phyloP scores from a whole-genome alignment of 2,329 filamentous ascomycete genomes.

The Fusarium guadeloupense region DNA sequence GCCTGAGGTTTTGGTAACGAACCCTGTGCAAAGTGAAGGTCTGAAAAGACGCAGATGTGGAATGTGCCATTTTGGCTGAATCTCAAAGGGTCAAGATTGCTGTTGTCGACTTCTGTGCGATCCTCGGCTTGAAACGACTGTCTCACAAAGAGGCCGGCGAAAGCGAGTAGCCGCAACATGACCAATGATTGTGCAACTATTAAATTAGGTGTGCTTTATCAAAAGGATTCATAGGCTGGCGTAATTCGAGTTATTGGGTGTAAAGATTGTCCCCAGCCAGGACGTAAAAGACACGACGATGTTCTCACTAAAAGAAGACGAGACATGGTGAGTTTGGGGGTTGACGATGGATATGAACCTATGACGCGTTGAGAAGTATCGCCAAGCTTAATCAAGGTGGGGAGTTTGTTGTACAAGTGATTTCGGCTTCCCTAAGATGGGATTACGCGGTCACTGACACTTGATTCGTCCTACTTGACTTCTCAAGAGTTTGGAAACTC shows the following conservation, averaged over 20 bases:
- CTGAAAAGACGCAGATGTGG: constrained; percentile 32
- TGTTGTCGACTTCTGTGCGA: constrained; percentile 15
- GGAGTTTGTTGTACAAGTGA: neutral
- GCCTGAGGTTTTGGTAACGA: neutral
- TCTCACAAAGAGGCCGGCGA: constrained; percentile 6
- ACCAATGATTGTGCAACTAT: neutral
- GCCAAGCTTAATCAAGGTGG: constrained; percentile 15
- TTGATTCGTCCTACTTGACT: constrained; percentile 10
- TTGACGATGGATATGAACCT: neutral
- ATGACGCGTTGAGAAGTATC: constrained; percentile 22
- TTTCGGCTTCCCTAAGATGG: constrained; percentile 16
- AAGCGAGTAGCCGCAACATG: constrained; percentile 17
- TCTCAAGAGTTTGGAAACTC: constrained; percentile 8
- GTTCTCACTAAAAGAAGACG: neutral
- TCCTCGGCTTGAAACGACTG: neutral
- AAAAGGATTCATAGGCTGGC: neutral
- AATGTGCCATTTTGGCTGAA: constrained; percentile 26
- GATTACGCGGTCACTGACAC: constrained; percentile 12
- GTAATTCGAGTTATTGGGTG: neutral
- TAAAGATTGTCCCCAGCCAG: neutral
- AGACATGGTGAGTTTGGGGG: neutral
- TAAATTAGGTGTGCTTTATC: neutral
- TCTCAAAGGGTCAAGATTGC: constrained; percentile 20
- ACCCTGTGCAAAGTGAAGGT: constrained; percentile 35
- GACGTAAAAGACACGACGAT: neutral